Conservation (phyloP, 192 early-diverging fungal species). For the Coemansia sp. region DNA sequence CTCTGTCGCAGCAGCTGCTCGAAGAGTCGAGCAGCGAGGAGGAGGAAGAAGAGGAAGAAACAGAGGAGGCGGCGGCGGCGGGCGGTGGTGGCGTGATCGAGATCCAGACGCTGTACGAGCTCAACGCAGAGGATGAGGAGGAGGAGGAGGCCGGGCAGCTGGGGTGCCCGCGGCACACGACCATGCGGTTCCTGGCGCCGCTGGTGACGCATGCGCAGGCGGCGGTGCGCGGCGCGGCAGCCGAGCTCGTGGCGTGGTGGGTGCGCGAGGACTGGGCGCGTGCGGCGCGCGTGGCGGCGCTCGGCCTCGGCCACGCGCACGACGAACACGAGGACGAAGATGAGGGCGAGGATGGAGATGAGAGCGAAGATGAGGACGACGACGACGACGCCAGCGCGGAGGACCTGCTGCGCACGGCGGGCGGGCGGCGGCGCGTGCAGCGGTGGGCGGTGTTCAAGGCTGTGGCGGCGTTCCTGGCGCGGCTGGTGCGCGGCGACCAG, state of each 20-base stretch:
- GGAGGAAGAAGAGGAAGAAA: neutral
- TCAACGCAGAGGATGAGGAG: conserved; percentile 3
- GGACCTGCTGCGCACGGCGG: conserved; percentile 2
- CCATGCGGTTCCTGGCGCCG: conserved; percentile 59
- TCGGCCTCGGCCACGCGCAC: conserved; percentile 24
- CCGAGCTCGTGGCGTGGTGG: conserved; percentile 63
- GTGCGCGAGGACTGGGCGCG: conserved; percentile 51
- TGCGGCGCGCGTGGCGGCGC: conserved; percentile 24
- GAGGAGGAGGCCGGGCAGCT: conserved; percentile 41
- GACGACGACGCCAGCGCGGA: conserved; percentile 12
- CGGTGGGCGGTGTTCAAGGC: conserved; percentile 37
- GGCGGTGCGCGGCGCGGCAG: conserved; percentile 66
- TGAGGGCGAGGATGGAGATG: neutral
- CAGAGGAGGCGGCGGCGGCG: conserved; percentile 3
- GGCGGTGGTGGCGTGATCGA: neutral
- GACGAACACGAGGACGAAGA: too few species aligned
- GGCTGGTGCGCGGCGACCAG: conserved; percentile 13
- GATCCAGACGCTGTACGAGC: conserved; percentile 27
- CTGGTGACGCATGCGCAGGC: conserved; percentile 75
- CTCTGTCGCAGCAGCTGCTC: conserved; percentile 53
- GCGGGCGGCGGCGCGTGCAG: conserved; percentile 11
- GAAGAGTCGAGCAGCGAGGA: conserved; percentile 42
- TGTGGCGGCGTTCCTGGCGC: conserved; percentile 41
- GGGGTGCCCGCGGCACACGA: conserved; percentile 62
- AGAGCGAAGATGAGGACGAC: conserved; percentile 10